These are phyloP conservation scores for Podosphaera aphanis DNA, from an alignment of 2,329 filamentous ascomycete genomes.

Conservation along the genomic window DNA sequence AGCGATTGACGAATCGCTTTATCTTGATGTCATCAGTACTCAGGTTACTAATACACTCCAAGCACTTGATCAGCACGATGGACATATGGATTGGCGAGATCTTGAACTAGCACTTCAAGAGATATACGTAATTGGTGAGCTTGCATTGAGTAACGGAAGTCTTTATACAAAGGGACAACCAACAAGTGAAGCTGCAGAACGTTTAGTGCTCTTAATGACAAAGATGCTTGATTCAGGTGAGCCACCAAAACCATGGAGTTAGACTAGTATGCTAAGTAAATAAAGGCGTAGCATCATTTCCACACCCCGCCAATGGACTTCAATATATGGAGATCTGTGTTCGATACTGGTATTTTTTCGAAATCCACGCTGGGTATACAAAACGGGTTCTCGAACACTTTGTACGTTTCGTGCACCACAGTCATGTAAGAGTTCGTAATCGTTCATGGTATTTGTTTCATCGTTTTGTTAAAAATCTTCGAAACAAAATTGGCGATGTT, in stretches of 20 bases:
- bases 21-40: conserved; percentile 68
- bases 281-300: conserved; percentile 61
- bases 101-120: conserved; percentile 83
- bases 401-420: conserved; percentile 70
- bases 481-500: conserved; percentile 64
- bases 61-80: conserved; percentile 48
- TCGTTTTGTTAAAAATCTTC: conserved; percentile 70
- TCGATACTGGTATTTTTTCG: conserved; percentile 80
- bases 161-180: conserved; percentile 70
- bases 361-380: conserved; percentile 59
- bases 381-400: conserved; percentile 78
- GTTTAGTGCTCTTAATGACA: conserved; percentile 75
- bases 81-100: conserved; percentile 77
- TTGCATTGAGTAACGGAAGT: conserved; percentile 71
- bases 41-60: conserved; percentile 75
- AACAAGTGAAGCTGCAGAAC: conserved; percentile 54
- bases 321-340: conserved; percentile 99
- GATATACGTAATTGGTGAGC: conserved; percentile 86
- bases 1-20: conserved; percentile 66
- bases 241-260: conserved; percentile 9
- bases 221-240: conserved; percentile 83
- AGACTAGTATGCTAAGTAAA: conserved; percentile 9
- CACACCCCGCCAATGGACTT: conserved; percentile 74
- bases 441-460: conserved; percentile 96
- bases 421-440: conserved; percentile 64